Evolutionary conservation across 2,329 filamentous ascomycete genomes (phyloP).

Genomic region (Claviceps pusilla): DNA sequence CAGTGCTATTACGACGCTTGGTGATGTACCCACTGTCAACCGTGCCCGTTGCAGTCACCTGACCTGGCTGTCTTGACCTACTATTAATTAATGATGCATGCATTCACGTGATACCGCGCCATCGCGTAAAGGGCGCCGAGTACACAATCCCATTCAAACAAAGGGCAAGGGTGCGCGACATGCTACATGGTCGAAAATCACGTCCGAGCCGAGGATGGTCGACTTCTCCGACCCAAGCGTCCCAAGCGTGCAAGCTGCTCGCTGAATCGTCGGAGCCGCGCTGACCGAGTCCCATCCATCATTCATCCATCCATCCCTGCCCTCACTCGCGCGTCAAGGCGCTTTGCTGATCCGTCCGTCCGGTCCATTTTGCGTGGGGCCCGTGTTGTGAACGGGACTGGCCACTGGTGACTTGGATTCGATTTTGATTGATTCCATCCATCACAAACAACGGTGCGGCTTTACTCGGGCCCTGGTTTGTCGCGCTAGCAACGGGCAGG

Average conservation of each 20-base stretch:
- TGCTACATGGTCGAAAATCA: not conserved
- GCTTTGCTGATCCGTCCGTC: not conserved
- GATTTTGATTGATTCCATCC: too few species aligned
- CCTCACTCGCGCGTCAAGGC: not conserved
- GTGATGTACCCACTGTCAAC: not conserved
- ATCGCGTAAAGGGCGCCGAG: not conserved
- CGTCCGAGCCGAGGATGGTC: not conserved
- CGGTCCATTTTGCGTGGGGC: not conserved
- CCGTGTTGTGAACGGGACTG: not conserved
- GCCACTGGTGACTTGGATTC: not conserved
- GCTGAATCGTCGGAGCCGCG: too few species aligned
- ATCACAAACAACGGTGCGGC: too few species aligned
- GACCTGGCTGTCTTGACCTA: not conserved
- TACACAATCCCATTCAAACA: too few species aligned
- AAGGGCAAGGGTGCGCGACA: too few species aligned
- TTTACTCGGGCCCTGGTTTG: conserved; percentile 9
- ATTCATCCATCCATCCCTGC: too few species aligned
- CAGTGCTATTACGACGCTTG: not conserved
- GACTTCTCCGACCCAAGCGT: not conserved
- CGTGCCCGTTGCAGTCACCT: not conserved
- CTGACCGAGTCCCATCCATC: too few species aligned
- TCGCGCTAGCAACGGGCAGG: conserved; percentile 19
- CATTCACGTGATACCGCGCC: conserved; percentile 12
- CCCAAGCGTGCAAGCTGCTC: not conserved
- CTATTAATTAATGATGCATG: conserved; percentile 5